These are phyloP conservation scores for Gamarada debralockiae DNA, from an alignment of 495 filamentous ascomycete species.

Conservation along the genomic window DNA sequence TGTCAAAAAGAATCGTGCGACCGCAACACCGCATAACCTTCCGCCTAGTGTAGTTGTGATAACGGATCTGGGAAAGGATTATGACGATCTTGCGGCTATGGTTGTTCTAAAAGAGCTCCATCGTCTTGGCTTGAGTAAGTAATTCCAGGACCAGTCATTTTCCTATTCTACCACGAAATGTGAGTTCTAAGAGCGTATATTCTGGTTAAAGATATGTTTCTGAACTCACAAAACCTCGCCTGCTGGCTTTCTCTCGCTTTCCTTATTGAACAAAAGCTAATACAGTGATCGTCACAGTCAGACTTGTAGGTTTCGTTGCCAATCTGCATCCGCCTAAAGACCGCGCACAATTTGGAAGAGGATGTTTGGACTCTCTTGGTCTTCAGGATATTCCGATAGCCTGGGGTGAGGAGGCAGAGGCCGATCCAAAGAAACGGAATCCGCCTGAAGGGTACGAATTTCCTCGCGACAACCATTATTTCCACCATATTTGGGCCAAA, in stretches of 20 bases:
- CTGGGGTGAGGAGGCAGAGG: constrained; percentile 6
- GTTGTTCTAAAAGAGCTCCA: constrained; percentile 8
- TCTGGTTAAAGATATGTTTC: too few relatives aligned
- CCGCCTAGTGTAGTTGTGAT: too few relatives aligned
- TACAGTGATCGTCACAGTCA: too few relatives aligned
- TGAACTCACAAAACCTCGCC: too few relatives aligned
- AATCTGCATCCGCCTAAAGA: constrained; percentile 13
- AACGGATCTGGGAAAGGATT: constrained; percentile 6
- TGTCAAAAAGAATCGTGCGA: too few relatives aligned
- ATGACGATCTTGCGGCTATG: constrained; percentile 10
- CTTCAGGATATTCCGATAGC: constrained; percentile 15
- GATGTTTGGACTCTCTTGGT: constrained; percentile 16
- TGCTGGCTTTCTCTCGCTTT: too few relatives aligned
- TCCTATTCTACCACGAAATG: too few relatives aligned
- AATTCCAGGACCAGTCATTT: too few relatives aligned
- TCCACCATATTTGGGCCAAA: constrained; percentile 1
- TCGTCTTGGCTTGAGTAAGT: neutral
- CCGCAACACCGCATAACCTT: too few relatives aligned
- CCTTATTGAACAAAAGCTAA: too few relatives aligned
- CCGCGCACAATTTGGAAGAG: constrained; percentile 15
- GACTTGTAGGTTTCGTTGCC: constrained; percentile 18
- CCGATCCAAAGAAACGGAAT: neutral
- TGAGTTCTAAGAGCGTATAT: too few relatives aligned
- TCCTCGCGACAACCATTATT: neutral
- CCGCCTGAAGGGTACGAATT: constrained; percentile 11